Base-by-base conservation (phyloP, 371 early-diverging fungal genomes). In the Conidiobolus incongruus region DNA sequence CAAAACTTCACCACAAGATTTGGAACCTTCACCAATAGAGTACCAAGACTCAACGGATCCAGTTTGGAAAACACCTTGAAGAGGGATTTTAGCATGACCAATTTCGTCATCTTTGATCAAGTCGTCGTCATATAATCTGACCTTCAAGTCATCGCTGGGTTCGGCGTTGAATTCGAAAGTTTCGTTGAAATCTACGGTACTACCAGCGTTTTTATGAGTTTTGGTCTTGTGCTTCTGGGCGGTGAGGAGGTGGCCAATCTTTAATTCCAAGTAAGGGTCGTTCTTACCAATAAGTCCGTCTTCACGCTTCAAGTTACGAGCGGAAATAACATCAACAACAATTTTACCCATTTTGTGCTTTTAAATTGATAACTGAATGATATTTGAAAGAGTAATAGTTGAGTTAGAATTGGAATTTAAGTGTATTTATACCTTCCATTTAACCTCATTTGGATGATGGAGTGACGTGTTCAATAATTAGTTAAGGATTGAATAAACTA, bases 21-120 rank as follows among this genome's bases (percentile, higher is more conserved):
- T 50, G 37, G 45, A 45, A 28, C 47, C 43, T 33, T 46, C 38
- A 11, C 51, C 51, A 43, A 50, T 46, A 26, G 42, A 29, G 43
- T 46, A 50, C 51, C 46, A 47, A 35, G 46, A 42, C 8, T 38
- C 22, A 29, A 44, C 23, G 13, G 16, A 17, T 7, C 24, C 22
- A 16, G 35, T 33, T 32, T 41, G 20, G 20, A 46, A 38, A 17
- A 46, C 26, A 15, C 2, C 34, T 2, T 38, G 16, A 10, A 50
- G 21, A 12, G 47, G 51, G n/a, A 50, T 47, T 33, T 30, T 46
- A 35, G 51, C 23, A n/a, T 43, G 33, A 19, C 43, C 43, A n/a
- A 43, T 43, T 16, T 29, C n/a, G 22, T 43, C 43, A 43, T 43
- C 43, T 20, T 33, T 43, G 4, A 43, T 7, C 4, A 34, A 33